These are phyloP conservation scores for Mangifera indica DNA, from an alignment of 345 rosid species.

Conservation along the genomic window DNA sequence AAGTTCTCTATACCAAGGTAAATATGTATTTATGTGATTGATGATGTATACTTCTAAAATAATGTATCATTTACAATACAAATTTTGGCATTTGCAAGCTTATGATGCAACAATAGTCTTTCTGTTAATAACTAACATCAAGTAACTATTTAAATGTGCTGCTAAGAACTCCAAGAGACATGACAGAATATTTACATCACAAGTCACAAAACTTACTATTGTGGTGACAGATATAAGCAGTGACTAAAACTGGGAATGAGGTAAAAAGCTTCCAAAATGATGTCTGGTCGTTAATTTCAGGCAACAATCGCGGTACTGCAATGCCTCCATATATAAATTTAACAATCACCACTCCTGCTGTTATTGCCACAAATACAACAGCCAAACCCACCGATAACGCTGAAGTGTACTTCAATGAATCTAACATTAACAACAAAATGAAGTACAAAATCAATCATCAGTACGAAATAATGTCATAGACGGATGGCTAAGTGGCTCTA, in stretches of 20 bases:
- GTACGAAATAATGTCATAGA: background rate
- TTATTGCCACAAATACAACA: slow-evolving; percentile 59
- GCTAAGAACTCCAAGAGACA: background rate
- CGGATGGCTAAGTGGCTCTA: background rate
- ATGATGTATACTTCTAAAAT: too few species aligned
- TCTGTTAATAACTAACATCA: background rate
- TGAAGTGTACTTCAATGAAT: slow-evolving; percentile 66
- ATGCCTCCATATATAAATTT: slow-evolving; percentile 48
- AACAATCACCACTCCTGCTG: slow-evolving; percentile 46
- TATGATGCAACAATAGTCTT: too few species aligned
- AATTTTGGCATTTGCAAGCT: too few species aligned
- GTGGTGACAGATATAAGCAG: slow-evolving; percentile 72
- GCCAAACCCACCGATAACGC: slow-evolving; percentile 66
- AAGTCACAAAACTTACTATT: slow-evolving; percentile 38
- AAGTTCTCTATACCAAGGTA: too few species aligned
- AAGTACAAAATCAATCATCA: slow-evolving; percentile 1
- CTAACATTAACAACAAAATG: slow-evolving; percentile 26
- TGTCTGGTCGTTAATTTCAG: slow-evolving; percentile 46
- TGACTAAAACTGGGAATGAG: slow-evolving; percentile 54
- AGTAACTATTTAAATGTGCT: background rate
- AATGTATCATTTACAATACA: too few species aligned
- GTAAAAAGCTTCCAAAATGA: slow-evolving; percentile 74
- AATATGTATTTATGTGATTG: too few species aligned
- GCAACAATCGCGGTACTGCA: slow-evolving; percentile 49
- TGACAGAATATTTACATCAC: background rate